Base-by-base conservation (phyloP, 2,329 filamentous ascomycete species). In the Alternaria sp. region DNA sequence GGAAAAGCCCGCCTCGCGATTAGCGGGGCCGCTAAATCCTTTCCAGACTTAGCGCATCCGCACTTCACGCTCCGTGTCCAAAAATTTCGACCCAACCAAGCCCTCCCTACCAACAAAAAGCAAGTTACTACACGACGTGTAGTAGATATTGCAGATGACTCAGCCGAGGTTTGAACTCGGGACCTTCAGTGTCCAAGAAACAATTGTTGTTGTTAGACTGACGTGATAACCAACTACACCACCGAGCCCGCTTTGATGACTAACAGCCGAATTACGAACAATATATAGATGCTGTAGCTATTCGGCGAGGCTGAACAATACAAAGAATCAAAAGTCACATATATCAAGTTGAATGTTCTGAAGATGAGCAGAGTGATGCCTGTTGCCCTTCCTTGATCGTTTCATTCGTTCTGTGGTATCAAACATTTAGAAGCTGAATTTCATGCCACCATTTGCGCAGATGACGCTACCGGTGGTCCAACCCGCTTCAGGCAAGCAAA, bases 401-500 rank as follows among this genome's bases (percentile, higher is more conserved):
- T 36, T 5, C 9, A 4, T 3, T 30, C n/a, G 3, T 20, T 5
- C 2, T 14, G 1, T n/a, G 34, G 14, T 5, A 7, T 6, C 16
- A 7, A 4, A 38, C 12, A 11, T n/a, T 52, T 72, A 75, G 22
- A 68, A 62, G 59, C 71, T 75, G 42, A 76, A 75, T 47, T 64
- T 71, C 87, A 93, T 89, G 7, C 92, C 92, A 1, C 92, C 92
- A 73, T 94, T 94, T 7, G 91, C 91, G 79, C 89, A 91, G 4
- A 95, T 86, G 24, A 93, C 89, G 76, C 89, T 90, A 1, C 92
- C 92, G 0, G 91, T 95, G 72, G 88, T 89, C 91, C 91, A 94
- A 7, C 82, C 85, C n/a, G 86, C 85, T 74, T 94, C 92, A 6
- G 84, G 82, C 5, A 86, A 85, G 74, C 90, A 92, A 22, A 94